phyloP scores from a whole-genome alignment of 225 moss, liverwort and hornwort species.

The Marchantia paleacea region DNA sequence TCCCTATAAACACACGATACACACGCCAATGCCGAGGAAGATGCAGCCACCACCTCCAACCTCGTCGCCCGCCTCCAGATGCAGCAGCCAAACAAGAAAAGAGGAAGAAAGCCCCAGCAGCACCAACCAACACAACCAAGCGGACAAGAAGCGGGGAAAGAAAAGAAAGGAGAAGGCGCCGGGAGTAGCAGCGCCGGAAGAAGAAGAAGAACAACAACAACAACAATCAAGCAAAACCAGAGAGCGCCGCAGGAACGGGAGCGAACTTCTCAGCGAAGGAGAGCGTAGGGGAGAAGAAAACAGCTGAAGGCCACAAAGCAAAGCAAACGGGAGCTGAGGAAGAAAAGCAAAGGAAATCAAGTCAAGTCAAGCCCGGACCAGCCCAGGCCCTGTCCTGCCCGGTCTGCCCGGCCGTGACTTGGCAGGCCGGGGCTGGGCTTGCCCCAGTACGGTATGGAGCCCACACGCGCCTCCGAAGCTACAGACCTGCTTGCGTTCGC shows the following conservation, averaged over 20 bases:
- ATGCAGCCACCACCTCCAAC: neutral
- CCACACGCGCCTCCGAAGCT: conserved; percentile 4
- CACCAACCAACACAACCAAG: too few species aligned
- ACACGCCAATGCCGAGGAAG: conserved; percentile 3
- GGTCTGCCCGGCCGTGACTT: neutral
- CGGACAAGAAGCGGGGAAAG: neutral
- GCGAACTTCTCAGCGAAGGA: too few species aligned
- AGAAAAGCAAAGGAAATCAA: neutral
- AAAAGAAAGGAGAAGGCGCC: neutral
- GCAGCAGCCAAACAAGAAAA: too few species aligned
- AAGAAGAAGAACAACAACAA: neutral
- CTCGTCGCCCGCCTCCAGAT: neutral
- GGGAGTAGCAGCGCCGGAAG: neutral
- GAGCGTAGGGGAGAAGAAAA: too few species aligned
- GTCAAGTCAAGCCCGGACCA: neutral
- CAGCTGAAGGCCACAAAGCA: neutral
- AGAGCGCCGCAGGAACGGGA: too few species aligned
- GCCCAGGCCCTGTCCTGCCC: neutral
- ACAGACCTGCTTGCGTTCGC: neutral
- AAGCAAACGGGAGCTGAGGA: neutral
- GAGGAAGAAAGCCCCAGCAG: too few species aligned
- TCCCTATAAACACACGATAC: neutral
- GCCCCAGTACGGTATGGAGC: neutral
- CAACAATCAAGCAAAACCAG: too few species aligned
- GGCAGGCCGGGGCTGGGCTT: neutral